phyloP scores from a whole-genome alignment of 2,329 filamentous ascomycete species.

The Fusarium keratoplasticum region DNA sequence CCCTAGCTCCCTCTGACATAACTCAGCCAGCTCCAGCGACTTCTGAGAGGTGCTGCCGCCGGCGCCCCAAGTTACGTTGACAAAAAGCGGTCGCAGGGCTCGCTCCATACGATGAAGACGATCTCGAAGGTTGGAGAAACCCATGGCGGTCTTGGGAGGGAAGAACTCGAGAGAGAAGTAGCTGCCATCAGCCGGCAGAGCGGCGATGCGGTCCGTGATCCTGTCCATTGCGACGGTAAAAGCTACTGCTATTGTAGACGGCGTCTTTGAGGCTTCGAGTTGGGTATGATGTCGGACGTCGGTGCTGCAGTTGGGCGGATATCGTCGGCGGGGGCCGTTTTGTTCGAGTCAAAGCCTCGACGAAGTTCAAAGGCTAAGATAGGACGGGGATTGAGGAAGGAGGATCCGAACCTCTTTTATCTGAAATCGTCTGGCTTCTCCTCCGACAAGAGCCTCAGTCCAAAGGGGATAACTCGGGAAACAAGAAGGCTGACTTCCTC shows the following conservation, averaged over 20 bases:
- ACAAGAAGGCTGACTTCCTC: conserved; percentile 9
- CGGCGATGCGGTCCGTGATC: conserved; percentile 95
- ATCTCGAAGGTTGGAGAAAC: conserved; percentile 91
- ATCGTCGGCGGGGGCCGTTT: conserved; percentile 24
- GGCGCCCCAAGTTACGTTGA: conserved; percentile 98
- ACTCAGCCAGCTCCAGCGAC: conserved; percentile 92
- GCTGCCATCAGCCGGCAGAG: conserved; percentile 80
- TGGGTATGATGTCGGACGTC: background rate
- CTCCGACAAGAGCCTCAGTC: conserved; percentile 1
- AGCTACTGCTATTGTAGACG: background rate
- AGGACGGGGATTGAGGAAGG: conserved; percentile 8
- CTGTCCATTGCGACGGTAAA: conserved; percentile 72
- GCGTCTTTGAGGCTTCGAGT: background rate
- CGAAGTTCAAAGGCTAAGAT: background rate
- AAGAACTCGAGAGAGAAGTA: conserved; percentile 99
- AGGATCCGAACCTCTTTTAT: conserved; percentile 12
- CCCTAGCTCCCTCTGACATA: conserved; percentile 91
- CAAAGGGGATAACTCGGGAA: conserved; percentile 36
- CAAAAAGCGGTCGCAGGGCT: conserved; percentile 90
- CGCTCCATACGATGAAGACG: conserved; percentile 96
- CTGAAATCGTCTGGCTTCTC: conserved; percentile 3
- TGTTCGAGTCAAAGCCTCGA: background rate
- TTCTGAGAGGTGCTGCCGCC: conserved; percentile 92
- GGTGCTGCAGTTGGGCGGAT: conserved; percentile 14
- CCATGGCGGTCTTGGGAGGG: conserved; percentile 96